Percentiles rank a stretch among this genome's conserved stretches.
Evolutionary conservation across 306 rosid genomes (phyloP).

Genomic region (Leucaena leucocephala): DNA sequence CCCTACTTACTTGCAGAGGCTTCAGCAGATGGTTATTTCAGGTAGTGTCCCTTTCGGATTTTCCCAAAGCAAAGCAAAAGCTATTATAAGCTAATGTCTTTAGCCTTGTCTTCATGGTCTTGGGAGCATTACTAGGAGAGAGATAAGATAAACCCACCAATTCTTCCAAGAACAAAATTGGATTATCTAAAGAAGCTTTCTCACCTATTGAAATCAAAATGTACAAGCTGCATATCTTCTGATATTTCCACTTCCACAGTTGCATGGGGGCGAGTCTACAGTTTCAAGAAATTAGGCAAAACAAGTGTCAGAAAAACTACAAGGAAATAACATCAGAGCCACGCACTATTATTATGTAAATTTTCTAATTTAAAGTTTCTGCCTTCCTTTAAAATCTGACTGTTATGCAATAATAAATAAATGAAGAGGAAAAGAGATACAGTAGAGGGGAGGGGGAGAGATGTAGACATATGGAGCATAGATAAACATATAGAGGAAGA

Average conservation of each 20-base stretch:
- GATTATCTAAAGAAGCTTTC: slow-evolving; percentile 10
- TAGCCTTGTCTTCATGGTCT: background rate
- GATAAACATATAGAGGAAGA: background rate
- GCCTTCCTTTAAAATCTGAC: background rate
- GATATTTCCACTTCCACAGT: slow-evolving; percentile 99
- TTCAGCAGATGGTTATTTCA: background rate
- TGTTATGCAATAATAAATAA: background rate
- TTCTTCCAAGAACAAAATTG: slow-evolving; percentile 2
- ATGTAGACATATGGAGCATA: background rate
- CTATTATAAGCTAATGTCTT: background rate
- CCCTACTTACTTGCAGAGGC: no score
- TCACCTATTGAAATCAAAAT: slow-evolving; percentile 98
- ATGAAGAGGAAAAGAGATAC: background rate
- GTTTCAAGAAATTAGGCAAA: slow-evolving; percentile 30
- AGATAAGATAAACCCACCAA: slow-evolving; percentile 7
- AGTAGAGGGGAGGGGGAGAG: no score
- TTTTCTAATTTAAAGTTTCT: background rate
- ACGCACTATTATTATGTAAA: background rate
- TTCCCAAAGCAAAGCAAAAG: background rate
- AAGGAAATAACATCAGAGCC: slow-evolving; percentile 21
- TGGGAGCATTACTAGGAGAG: background rate
- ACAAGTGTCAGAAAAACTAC: slow-evolving; percentile 17
- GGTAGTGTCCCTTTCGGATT: background rate
- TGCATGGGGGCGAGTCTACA: slow-evolving; percentile 96
- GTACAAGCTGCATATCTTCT: slow-evolving; percentile 99